These are phyloP conservation scores for Sphaerulina musiva DNA, from an alignment of 2,329 filamentous ascomycete genomes.

Conservation along the genomic window DNA sequence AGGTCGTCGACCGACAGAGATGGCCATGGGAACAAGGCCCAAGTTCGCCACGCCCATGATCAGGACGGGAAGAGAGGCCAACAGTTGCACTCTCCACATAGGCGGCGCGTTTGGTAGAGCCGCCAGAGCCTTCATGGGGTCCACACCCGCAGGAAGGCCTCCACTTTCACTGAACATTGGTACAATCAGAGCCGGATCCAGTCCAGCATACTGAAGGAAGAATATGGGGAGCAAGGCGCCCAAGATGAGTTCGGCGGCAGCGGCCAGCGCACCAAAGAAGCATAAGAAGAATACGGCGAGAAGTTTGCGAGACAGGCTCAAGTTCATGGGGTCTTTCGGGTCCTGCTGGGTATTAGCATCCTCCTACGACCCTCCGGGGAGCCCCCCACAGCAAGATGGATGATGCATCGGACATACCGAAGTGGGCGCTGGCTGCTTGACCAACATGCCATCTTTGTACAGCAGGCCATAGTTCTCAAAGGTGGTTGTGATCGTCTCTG, in stretches of 20 bases:
- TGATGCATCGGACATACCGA: constrained; percentile 5
- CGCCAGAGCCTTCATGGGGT: constrained; percentile 20
- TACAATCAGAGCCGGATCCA: constrained; percentile 15
- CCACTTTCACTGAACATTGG: constrained; percentile 5
- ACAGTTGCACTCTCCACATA: constrained; percentile 29
- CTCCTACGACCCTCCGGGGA: background rate
- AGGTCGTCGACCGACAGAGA: constrained; percentile 27
- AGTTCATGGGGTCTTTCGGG: constrained; percentile 20
- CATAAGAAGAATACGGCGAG: constrained; percentile 18
- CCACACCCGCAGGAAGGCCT: constrained; percentile 18
- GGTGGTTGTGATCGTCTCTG: constrained; percentile 1
- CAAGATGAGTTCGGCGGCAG: constrained; percentile 29
- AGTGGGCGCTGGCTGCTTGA: constrained; percentile 14
- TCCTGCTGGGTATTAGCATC: constrained; percentile 8
- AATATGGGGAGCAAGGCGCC: constrained; percentile 31
- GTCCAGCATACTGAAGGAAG: constrained; percentile 26
- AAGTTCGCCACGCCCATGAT: constrained; percentile 30
- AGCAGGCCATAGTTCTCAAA: constrained; percentile 15
- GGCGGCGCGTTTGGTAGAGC: constrained; percentile 23
- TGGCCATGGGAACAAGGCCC: constrained; percentile 28
- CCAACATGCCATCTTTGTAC: constrained; percentile 10
- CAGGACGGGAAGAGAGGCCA: constrained; percentile 28
- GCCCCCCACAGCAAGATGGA: background rate
- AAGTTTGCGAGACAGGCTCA: constrained; percentile 13
- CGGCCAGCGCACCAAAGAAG: constrained; percentile 26